A percentile compares a stretch with the other conserved stretches of the same genome.
These are phyloP conservation scores for Tolypocladium album DNA, from an alignment of 2,329 filamentous ascomycete genomes.

Conservation along the genomic window DNA sequence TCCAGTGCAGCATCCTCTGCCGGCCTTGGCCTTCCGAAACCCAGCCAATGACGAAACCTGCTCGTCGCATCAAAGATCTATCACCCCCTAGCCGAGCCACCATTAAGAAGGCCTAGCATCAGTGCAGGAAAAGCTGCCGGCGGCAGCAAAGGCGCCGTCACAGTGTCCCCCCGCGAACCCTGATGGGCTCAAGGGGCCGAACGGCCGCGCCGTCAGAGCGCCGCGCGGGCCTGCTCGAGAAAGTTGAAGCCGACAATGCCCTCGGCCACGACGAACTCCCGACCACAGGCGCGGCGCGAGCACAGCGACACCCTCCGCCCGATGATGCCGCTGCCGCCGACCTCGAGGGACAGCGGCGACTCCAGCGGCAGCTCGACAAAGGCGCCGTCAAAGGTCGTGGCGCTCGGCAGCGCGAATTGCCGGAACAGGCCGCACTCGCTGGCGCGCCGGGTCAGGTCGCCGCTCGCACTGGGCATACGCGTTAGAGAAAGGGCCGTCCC, in stretches of 20 bases:
- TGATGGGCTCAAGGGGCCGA: neutral
- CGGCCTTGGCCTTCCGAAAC: too few species aligned
- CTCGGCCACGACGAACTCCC: conserved; percentile 27
- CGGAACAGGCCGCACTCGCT: conserved; percentile 31
- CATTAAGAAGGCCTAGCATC: neutral
- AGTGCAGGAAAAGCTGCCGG: neutral
- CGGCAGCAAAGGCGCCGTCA: neutral
- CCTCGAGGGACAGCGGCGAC: conserved; percentile 29
- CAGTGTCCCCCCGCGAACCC: neutral
- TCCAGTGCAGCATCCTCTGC: too few species aligned
- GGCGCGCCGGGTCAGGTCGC: conserved; percentile 29
- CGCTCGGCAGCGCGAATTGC: conserved; percentile 21
- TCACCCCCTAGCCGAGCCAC: neutral
- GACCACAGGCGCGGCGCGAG: conserved; percentile 12
- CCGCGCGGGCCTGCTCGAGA: conserved; percentile 5
- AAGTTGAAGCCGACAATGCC: conserved; percentile 41
- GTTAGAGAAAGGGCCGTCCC: neutral
- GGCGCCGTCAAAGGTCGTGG: neutral
- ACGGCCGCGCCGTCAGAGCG: neutral
- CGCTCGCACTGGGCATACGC: conserved; percentile 16
- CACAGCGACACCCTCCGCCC: conserved; percentile 34
- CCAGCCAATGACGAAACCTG: neutral
- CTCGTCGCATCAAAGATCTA: neutral
- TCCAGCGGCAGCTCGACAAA: conserved; percentile 24
- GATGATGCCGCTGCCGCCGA: conserved; percentile 36